phyloP scores from a whole-genome alignment of 208 protist genomes.

The Leishmania turanica region DNA sequence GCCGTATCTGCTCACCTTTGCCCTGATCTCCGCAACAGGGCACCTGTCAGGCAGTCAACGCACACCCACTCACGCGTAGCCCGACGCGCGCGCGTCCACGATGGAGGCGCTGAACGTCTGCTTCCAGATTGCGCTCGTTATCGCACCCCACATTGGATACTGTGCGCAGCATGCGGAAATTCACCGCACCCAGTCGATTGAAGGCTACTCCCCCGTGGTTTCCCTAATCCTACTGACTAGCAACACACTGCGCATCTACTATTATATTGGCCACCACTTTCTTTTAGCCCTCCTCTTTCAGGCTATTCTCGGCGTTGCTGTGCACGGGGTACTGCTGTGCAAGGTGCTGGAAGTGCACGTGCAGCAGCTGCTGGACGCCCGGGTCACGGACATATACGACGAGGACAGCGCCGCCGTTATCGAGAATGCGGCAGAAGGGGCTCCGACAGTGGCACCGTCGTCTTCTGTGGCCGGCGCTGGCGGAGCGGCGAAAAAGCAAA shows the following conservation, averaged over 20 bases:
- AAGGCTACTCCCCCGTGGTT: slow-evolving; percentile 69
- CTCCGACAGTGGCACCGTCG: neutral
- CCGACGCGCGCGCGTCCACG: neutral
- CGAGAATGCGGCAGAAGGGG: neutral
- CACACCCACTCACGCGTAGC: neutral
- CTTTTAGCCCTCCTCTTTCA: slow-evolving; percentile 70
- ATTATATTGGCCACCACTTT: slow-evolving; percentile 68
- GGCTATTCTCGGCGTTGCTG: slow-evolving; percentile 48
- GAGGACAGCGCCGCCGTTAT: neutral
- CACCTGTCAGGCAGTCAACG: neutral
- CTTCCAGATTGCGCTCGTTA: slow-evolving; percentile 58
- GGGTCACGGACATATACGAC: slow-evolving; percentile 12
- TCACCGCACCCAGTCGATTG: slow-evolving; percentile 32
- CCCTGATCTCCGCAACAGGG: neutral
- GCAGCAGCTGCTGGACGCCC: slow-evolving; percentile 13
- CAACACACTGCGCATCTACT: slow-evolving; percentile 82
- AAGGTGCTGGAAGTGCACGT: slow-evolving; percentile 50
- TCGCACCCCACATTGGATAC: slow-evolving; percentile 76
- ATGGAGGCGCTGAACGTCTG: slow-evolving; percentile 14
- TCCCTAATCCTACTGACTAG: slow-evolving; percentile 78
- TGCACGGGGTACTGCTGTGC: slow-evolving; percentile 55
- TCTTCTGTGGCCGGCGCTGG: neutral
- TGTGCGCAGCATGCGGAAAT: slow-evolving; percentile 63
- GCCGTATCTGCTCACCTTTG: neutral
- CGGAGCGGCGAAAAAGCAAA: neutral